These are phyloP conservation scores for Ceratobasidium theobromae DNA, from an alignment of 1,284 basidiomycete genomes.

Conservation along the genomic window DNA sequence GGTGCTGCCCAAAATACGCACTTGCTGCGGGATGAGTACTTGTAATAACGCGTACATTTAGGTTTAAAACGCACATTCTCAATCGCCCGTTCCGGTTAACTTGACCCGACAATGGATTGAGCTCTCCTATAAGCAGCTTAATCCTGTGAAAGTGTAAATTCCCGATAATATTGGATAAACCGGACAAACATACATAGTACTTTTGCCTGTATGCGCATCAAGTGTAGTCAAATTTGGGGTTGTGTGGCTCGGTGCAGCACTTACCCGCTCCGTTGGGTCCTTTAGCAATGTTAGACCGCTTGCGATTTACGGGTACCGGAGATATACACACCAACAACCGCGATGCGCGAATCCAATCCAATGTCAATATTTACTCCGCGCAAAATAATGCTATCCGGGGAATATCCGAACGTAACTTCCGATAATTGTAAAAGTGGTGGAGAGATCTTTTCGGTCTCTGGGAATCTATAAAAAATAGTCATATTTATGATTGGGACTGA, in stretches of 20 bases:
- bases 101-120: slow-evolving; percentile 78
- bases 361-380: slow-evolving; percentile 88
- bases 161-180: slow-evolving; percentile 15
- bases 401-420: slow-evolving; percentile 91
- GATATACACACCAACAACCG: slow-evolving; percentile 64
- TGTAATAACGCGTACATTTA: neutral
- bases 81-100: slow-evolving; percentile 89
- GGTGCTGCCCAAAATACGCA: slow-evolving; percentile 97
- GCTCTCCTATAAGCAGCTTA: slow-evolving; percentile 91
- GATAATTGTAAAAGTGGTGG: slow-evolving; percentile 95
- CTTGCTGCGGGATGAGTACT: slow-evolving; percentile 43
- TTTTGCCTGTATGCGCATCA: slow-evolving; percentile 73
- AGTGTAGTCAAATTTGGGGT: slow-evolving; percentile 42
- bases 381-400: slow-evolving; percentile 76
- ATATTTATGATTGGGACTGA: neutral
- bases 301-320: neutral
- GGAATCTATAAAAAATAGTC: slow-evolving; percentile 61
- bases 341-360: slow-evolving; percentile 84
- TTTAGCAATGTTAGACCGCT: neutral
- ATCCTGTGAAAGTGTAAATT: slow-evolving; percentile 55
- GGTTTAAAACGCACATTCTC: slow-evolving; percentile 62
- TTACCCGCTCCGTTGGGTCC: slow-evolving; percentile 58
- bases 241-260: slow-evolving; percentile 13
- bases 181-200: slow-evolving; percentile 59
- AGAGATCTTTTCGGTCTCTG: slow-evolving; percentile 93